Percentiles rank a stretch among this genome's conserved stretches.
phyloP scores from a whole-genome alignment of 352 stramenopile genomes.

The Pythium pyrilobum region DNA sequence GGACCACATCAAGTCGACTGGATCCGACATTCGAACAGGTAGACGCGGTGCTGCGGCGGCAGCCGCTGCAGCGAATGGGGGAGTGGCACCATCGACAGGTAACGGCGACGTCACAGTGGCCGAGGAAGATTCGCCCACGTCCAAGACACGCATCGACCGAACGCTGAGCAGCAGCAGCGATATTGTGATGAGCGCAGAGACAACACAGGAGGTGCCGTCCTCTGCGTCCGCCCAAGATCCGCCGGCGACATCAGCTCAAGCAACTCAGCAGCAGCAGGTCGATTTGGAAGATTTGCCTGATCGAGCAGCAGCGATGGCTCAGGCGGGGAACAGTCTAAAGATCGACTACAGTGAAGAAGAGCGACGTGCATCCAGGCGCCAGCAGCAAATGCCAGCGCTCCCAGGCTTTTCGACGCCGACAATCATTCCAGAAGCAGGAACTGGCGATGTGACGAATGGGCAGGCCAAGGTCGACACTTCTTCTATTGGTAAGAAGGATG shows the following conservation, averaged over 20 bases:
- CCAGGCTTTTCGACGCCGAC: not conserved
- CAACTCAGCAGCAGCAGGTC: conserved; percentile 7
- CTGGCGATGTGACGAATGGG: too few species aligned
- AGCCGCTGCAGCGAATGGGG: not conserved
- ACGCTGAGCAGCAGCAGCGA: conserved; percentile 31
- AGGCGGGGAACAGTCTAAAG: conserved; percentile 29
- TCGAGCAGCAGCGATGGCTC: conserved; percentile 25
- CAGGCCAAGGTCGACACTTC: too few species aligned
- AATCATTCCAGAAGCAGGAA: not conserved
- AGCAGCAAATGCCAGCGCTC: not conserved
- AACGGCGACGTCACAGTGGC: conserved; percentile 2
- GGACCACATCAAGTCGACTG: conserved; percentile 56
- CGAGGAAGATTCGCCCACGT: conserved; percentile 5
- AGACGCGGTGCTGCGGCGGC: conserved; percentile 17
- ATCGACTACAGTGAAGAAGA: conserved; percentile 35
- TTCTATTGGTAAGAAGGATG: too few species aligned
- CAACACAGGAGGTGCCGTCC: not conserved
- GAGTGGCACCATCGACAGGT: not conserved
- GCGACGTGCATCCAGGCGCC: not conserved
- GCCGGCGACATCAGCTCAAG: not conserved
- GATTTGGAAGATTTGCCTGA: conserved; percentile 53
- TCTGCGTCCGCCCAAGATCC: not conserved
- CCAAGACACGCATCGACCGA: conserved; percentile 4
- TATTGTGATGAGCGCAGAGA: conserved; percentile 20
- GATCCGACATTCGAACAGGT: conserved; percentile 78